Percentiles rank a stretch among this genome's conserved stretches.
Evolutionary conservation across 192 early-diverging fungal species (phyloP).

Genomic region (Podila clonocystis): DNA sequence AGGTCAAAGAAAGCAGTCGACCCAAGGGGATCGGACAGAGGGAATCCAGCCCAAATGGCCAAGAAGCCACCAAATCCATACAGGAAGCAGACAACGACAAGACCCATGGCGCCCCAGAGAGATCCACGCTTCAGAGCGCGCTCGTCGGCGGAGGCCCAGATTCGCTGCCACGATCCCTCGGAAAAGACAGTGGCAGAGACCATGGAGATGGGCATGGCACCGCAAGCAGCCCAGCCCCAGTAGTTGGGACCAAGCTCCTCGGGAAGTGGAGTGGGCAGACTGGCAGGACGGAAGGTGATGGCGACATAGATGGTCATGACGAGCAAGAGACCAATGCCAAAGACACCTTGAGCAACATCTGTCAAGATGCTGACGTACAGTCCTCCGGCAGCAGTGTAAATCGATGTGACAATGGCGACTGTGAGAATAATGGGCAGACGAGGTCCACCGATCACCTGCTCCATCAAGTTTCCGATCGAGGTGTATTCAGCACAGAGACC

Average conservation of each 20-base stretch:
- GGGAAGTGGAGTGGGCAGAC: slow-evolving; percentile 56
- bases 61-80: slow-evolving; percentile 72
- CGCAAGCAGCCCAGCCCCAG: slow-evolving; percentile 71
- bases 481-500: slow-evolving; percentile 75
- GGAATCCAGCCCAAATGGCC: slow-evolving; percentile 69
- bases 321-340: slow-evolving; percentile 64
- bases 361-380: slow-evolving; percentile 74
- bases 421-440: slow-evolving; percentile 66
- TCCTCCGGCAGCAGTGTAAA: slow-evolving; percentile 76
- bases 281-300: slow-evolving; percentile 61
- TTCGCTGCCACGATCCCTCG: slow-evolving; percentile 79
- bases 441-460: slow-evolving; percentile 62
- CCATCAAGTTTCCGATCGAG: slow-evolving; percentile 67
- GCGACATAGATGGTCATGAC: slow-evolving; percentile 63
- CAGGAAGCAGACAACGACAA: slow-evolving; percentile 63
- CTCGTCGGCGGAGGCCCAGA: slow-evolving; percentile 73
- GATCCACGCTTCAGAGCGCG: slow-evolving; percentile 67
- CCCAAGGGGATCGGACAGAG: slow-evolving; percentile 52
- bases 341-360: slow-evolving; percentile 66
- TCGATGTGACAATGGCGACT: slow-evolving; percentile 70
- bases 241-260: slow-evolving; percentile 68
- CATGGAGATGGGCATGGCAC: slow-evolving; percentile 70
- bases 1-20: slow-evolving; percentile 77
- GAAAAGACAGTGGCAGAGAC: slow-evolving; percentile 71
- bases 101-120: slow-evolving; percentile 62